phyloP scores from a whole-genome alignment of 768 basidiomycete genomes.

The Heimioporus sp. region DNA sequence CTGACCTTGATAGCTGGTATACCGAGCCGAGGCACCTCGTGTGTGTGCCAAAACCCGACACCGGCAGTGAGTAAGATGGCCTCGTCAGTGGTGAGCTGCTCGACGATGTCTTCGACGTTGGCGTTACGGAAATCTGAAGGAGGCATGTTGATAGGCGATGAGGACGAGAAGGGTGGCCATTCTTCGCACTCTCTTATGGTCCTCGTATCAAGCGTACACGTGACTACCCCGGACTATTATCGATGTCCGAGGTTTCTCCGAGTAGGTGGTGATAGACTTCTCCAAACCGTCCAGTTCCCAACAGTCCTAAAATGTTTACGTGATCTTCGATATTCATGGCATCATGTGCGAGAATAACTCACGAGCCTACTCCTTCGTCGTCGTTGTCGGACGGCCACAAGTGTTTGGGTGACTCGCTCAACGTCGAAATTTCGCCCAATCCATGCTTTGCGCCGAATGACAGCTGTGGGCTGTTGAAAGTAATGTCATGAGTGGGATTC shows the following conservation, averaged over 20 bases:
- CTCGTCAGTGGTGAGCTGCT: conserved; percentile 70
- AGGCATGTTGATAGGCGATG: conserved; percentile 40
- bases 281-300: too few relatives aligned
- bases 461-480: too few relatives aligned
- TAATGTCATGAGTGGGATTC: too few relatives aligned
- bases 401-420: too few relatives aligned
- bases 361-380: too few relatives aligned
- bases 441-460: too few relatives aligned
- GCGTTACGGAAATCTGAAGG: conserved; percentile 70
- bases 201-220: conserved; percentile 11
- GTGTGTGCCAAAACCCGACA: conserved; percentile 78
- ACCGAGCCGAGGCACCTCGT: conserved; percentile 59
- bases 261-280: too few relatives aligned
- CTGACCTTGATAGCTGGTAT: conserved; percentile 67
- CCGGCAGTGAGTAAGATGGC: conserved; percentile 71
- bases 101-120: conserved; percentile 57
- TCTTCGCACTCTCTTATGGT: conserved; percentile 4
- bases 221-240: conserved; percentile 9
- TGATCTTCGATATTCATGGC: too few relatives aligned
- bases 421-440: too few relatives aligned
- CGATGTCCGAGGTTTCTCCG: background rate
- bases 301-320: too few relatives aligned
- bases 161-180: background rate
- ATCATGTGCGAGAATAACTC: too few relatives aligned
- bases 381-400: too few relatives aligned